Percentiles rank a stretch among this genome's conserved stretches.
Conservation (phyloP, 2,329 filamentous ascomycete species). For the Alternaria consortialis region DNA sequence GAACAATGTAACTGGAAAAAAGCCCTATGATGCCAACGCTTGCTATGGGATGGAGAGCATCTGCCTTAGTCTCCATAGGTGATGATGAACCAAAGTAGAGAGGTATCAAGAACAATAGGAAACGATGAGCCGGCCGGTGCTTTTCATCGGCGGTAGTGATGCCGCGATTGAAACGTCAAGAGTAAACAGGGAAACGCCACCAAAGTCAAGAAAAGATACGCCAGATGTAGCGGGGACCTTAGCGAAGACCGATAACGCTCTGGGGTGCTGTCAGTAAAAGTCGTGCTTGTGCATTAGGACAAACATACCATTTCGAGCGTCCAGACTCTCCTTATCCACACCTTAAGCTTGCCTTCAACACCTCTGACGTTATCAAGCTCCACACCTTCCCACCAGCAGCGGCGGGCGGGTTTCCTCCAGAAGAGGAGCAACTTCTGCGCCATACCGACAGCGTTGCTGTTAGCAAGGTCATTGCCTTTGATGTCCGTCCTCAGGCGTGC, state of each 20-base stretch:
- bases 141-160: constrained; percentile 22
- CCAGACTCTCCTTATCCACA: constrained; percentile 98
- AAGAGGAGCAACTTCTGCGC: constrained; percentile 97
- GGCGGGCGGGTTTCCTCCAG: constrained; percentile 94
- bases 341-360: constrained; percentile 89
- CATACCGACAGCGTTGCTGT: constrained; percentile 87
- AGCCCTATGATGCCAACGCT: constrained; percentile 21
- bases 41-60: constrained; percentile 36
- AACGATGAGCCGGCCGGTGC: constrained; percentile 20
- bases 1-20: constrained; percentile 19
- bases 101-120: constrained; percentile 41
- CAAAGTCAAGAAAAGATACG: constrained; percentile 28
- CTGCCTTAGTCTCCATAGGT: constrained; percentile 20
- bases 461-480: constrained; percentile 76
- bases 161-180: constrained; percentile 15
- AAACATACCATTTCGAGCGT: constrained; percentile 85
- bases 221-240: constrained; percentile 27
- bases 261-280: constrained; percentile 38
- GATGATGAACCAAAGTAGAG: constrained; percentile 21
- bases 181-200: constrained; percentile 15
- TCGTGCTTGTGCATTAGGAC: not conserved
- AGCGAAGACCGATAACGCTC: constrained; percentile 88
- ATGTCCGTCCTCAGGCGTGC: constrained; percentile 93
- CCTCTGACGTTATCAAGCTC: constrained; percentile 90
- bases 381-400: constrained; percentile 99